Percentiles rank a stretch among this genome's conserved stretches.
Conservation (phyloP, 345 rosid species). For the Punica granatum region DNA sequence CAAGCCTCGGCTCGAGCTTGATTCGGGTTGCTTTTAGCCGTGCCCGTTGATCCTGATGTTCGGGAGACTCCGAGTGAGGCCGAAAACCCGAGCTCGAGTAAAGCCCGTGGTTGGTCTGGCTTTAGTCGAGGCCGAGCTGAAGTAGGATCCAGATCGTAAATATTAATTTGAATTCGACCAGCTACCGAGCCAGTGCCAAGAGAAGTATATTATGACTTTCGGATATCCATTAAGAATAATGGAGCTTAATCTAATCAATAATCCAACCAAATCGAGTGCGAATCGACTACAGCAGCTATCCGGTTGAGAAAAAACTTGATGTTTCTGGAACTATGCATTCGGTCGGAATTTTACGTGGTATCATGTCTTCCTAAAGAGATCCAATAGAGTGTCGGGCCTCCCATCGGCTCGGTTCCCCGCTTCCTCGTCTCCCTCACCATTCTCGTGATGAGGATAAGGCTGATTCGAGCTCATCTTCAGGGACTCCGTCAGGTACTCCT, state of each 20-base stretch:
- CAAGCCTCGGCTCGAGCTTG: too few relatives aligned
- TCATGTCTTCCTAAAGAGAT: conserved; percentile 53
- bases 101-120: too few relatives aligned
- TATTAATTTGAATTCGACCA: too few relatives aligned
- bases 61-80: too few relatives aligned
- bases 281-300: neutral
- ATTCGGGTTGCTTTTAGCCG: too few relatives aligned
- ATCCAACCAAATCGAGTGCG: neutral
- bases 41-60: too few relatives aligned
- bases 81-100: too few relatives aligned
- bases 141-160: too few relatives aligned
- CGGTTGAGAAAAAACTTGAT: neutral
- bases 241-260: neutral
- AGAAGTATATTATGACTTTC: too few relatives aligned
- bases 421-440: conserved; percentile 35
- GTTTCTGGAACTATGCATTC: neutral
- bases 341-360: neutral
- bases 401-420: conserved; percentile 24
- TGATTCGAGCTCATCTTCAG: conserved; percentile 26
- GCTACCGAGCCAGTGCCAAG: too few relatives aligned
- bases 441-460: conserved; percentile 30
- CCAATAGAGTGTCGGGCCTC: conserved; percentile 40
- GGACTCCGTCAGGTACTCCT: conserved; percentile 49
- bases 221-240: neutral
- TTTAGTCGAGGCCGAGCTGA: too few relatives aligned